A percentile compares a stretch with the other conserved stretches of the same genome.
phyloP scores from a whole-genome alignment of 768 basidiomycete species.

The Suillus discolor region DNA sequence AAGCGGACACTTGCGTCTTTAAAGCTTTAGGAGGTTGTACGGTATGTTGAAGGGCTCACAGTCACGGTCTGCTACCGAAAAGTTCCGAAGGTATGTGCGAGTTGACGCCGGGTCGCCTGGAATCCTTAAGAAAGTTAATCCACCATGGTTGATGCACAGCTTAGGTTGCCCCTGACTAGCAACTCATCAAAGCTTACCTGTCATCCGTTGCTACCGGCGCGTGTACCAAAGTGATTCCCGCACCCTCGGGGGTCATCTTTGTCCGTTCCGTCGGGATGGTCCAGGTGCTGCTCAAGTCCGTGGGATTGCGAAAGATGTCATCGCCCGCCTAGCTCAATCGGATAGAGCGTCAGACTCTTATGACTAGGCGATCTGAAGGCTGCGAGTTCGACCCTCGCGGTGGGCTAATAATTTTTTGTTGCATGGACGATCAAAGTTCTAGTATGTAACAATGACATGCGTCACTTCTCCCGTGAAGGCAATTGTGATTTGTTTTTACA shows the following conservation, averaged over 20 bases:
- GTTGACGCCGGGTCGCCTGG: not conserved
- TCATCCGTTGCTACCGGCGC: not conserved
- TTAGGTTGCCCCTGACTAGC: not conserved
- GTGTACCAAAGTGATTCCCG: not conserved
- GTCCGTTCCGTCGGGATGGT: not conserved
- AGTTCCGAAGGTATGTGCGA: not conserved
- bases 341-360: constrained; percentile 72
- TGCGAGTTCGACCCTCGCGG: constrained; percentile 68
- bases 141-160: not conserved
- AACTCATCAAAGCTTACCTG: not conserved
- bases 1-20: not conserved
- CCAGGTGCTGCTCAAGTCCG: too few species aligned
- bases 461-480: not conserved
- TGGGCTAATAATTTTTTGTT: constrained; percentile 45
- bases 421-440: not conserved
- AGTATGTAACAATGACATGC: too few species aligned
- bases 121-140: not conserved
- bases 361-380: constrained; percentile 54
- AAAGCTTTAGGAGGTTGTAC: not conserved
- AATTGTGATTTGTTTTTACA: not conserved
- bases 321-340: constrained; percentile 67
- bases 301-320: not conserved
- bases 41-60: not conserved
- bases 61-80: not conserved
- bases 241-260: not conserved